Base-by-base conservation (phyloP, 768 basidiomycete species). In the Termitomyces sp. region DNA sequence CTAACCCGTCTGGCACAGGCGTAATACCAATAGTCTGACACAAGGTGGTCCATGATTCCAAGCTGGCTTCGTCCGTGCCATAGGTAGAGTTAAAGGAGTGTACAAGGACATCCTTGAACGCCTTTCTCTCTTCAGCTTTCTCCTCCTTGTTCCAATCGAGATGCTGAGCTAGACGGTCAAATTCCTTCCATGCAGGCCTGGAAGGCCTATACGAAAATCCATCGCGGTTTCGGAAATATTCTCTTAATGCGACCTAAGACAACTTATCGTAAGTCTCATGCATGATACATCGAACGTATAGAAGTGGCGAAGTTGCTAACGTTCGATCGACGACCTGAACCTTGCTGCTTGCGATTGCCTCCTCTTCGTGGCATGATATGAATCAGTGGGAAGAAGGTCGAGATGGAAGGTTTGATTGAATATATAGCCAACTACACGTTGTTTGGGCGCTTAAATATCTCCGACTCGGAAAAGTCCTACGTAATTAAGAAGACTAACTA, bases 21-120 rank as follows among this genome's bases (percentile, higher is more conserved):
- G 59, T 32, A 13, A 73, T 60, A 0, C 62, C 48, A 12, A 76
- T 42, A 2, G 62, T 61, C 0, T 33, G 48, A 49, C 67, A 72
- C 15, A 76, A 53, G 0, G 22, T 31, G 35, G 67, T 63, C 73
- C 73, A 73, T 0, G 63, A 58, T 3, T 51, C 56, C 11, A 74
- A 52, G 44, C 63, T 63, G 16, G 68, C 41, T 3, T 57, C 66
- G 25, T 75, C 66, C 2, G 59, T 70, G 1, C 74, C 74, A 44
- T 68, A 77, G 1, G 48, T 65, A 1, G 12, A 15, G 39, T 71
- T 73, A 65, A 76, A 77, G 20, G 69, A 63, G 35, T 52, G 6
- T 0, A 67, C 68, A 18, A 76, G 38, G 0, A 68, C 75, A 39
- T 63, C 55, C 22, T 67, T 54, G 56, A 71, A 72, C 0, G 9